These are phyloP conservation scores for Wickerhamia fluorescens DNA, from an alignment of 805 yeast genomes.

Conservation along the genomic window DNA sequence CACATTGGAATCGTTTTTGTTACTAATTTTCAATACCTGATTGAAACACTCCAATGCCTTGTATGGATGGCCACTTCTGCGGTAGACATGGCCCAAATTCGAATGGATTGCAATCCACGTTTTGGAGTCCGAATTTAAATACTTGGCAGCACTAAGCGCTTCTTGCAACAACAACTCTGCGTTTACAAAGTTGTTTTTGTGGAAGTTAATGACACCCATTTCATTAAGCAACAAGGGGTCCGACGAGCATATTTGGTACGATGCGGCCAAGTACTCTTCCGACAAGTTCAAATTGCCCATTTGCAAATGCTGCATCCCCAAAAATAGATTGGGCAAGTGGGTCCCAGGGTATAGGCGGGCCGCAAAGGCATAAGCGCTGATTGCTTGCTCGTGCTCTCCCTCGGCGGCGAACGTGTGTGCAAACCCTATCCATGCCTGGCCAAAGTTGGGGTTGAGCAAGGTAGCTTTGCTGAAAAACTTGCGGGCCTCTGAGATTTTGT, in stretches of 20 bases:
- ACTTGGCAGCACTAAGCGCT: conserved; percentile 64
- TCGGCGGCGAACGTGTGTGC: conserved; percentile 97
- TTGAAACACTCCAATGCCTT: conserved; percentile 71
- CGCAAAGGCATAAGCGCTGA: conserved; percentile 94
- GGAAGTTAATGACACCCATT: conserved; percentile 85
- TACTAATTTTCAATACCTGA: conserved; percentile 63
- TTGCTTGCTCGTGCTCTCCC: conserved; percentile 98
- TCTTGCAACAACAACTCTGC: conserved; percentile 68
- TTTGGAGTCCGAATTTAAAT: conserved; percentile 67
- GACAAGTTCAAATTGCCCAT: conserved; percentile 79
- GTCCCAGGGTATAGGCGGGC: conserved; percentile 86
- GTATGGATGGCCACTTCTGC: conserved; percentile 54
- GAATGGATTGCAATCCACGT: conserved; percentile 82
- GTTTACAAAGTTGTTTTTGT: conserved; percentile 54
- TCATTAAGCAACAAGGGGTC: conserved; percentile 91
- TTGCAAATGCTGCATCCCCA: conserved; percentile 94
- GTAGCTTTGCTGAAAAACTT: conserved; percentile 86
- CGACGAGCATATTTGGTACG: conserved; percentile 69
- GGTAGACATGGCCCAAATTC: conserved; percentile 82
- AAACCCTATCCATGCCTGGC: conserved; percentile 96
- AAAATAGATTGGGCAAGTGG: conserved; percentile 79
- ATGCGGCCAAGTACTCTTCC: conserved; percentile 73
- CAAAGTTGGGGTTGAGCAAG: conserved; percentile 78
- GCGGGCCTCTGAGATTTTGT: conserved; percentile 74
- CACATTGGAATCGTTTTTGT: conserved; percentile 61